Base-by-base conservation (phyloP, 23 red algal genomes). In the Cyanidium caldarium region DNA sequence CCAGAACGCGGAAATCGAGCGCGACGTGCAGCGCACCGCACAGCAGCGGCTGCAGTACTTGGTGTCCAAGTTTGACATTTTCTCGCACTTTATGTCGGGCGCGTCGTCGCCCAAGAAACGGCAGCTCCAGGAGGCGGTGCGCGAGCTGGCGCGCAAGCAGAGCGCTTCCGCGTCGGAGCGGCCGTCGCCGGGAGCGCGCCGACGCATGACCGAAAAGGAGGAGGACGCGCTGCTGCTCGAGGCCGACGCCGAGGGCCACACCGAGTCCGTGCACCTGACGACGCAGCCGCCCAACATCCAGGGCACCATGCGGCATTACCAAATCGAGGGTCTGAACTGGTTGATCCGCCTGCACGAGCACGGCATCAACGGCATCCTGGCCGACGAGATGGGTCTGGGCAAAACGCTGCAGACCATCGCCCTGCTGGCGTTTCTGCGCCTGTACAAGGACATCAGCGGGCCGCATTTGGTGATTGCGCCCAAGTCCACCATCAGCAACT, bases 401-500 rank as follows among this genome's bases (percentile, higher is more conserved):
- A 98, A 98, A 66, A 98, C 92, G 2, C 41, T 98, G 65, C 92
- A 98, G 42, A 98, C 84, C 19, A 98, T 98, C 34, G 87, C 92
- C 13, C 46, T 98, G 38, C 58, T 98, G 0, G 92, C 78, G 35
- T 98, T 88, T 56, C 65, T 98, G 37, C 46, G 75, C 13, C 80
- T 78, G 23, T 89, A 88, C 72, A 85, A 86, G 46, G 65, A 78
- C 37, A 85, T 98, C 40, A 76, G 68, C 0, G 92, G 92, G 2
- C 92, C 92, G 1, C 92, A 98, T 37, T 56, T 98, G 16, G 84
- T 98, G 68, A 98, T 98, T 45, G 92, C 83, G 41, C 92, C 92
- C 17, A 98, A 98, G 38, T 82, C 76, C 65, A 98, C 92, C 35
- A 41, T 98, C 1, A 83, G 92, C 20, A 98, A 98, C 65, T 98